Base-by-base conservation (phyloP, 2,329 filamentous ascomycete genomes). In the Lasiodiplodia sp. region DNA sequence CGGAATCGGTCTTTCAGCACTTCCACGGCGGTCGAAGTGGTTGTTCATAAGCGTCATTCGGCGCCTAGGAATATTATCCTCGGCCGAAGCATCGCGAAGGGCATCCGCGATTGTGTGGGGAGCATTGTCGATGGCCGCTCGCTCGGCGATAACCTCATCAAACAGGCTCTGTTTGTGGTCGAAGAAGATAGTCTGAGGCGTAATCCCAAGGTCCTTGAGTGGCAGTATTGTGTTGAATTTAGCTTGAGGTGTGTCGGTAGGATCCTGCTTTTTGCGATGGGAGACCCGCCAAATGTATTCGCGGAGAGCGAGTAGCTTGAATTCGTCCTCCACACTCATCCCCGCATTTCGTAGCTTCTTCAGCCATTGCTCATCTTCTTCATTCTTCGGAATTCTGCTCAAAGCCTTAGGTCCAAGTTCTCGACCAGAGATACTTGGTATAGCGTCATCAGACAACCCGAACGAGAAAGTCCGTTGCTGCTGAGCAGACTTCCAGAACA, bases 321-420 rank as follows among this genome's bases (percentile, higher is more conserved):
- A 88, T 72, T 99, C 96, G 73, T 99, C 95, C 55, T 97, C 94
- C 0, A 85, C 76, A 1, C 86, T 83, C 83, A 99, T 88, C 0
- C 96, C 96, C 52, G 97, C 88, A 71, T 93, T 97, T 63, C 92
- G 88, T 58, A 99, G 82, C 71, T 93, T 91, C 16, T 87, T 85
- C n/a, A 99, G 83, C 94, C 96, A 98, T 72, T 94, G 89, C 71
- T 97, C 94, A 76, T 99, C 96, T 78, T 98, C 95, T 10, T 97
- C 94, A 72, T 94, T 97, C 75, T 90, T 94, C 0, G 87, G 81
- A 3, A 92, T 82, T 72, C 88, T 89, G 71, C 84, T 86, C 34
- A 96, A 80, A 11, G 88, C 84, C 73, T 86, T 87, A 60, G 83
- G 78, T 47, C 85, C 85, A 65, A 86, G 77, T 70, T 91, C 89